Evolutionary conservation across 2,329 filamentous ascomycete genomes (phyloP).

Genomic region (Botryosphaeria dothidea): DNA sequence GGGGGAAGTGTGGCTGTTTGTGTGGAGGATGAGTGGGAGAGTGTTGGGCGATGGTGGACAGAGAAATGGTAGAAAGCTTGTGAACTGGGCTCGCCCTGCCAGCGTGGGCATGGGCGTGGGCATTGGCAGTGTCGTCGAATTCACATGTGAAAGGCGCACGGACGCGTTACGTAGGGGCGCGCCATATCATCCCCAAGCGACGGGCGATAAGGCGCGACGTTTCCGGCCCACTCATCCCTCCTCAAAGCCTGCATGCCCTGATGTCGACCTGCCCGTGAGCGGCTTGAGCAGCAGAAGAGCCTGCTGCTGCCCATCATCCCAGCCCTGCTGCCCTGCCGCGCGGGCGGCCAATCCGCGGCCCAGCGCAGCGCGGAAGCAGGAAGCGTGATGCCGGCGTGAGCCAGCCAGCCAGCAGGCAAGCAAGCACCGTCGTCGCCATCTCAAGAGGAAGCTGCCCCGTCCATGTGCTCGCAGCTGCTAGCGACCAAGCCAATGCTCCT

Average conservation of each 20-base stretch:
- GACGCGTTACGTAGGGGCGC: constrained; percentile 13
- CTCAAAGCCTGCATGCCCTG: not conserved
- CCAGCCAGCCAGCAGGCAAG: not conserved
- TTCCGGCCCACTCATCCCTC: constrained; percentile 11
- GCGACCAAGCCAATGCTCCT: not conserved
- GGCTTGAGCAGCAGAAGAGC: not conserved
- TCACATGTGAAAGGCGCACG: constrained; percentile 7
- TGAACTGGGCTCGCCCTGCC: not conserved
- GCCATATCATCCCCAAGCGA: constrained; percentile 4
- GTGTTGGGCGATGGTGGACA: constrained; percentile 14
- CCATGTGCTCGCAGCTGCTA: not conserved
- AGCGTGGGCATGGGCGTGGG: not conserved
- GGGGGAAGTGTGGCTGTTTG: not conserved
- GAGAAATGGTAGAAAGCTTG: constrained; percentile 9
- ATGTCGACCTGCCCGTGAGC: constrained; percentile 1
- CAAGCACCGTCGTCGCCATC: not conserved
- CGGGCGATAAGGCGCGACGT: constrained; percentile 16
- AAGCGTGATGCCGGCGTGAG: constrained; percentile 12
- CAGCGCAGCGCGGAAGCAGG: not conserved
- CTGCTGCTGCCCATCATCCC: constrained; percentile 2
- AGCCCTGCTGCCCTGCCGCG: too few relatives aligned
- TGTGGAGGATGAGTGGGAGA: not conserved
- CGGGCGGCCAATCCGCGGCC: not conserved
- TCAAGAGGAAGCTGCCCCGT: not conserved
- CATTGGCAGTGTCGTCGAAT: not conserved